Evolutionary conservation across 2,329 filamentous ascomycete species (phyloP).

Genomic region (Chrysosporium keratinophilum): DNA sequence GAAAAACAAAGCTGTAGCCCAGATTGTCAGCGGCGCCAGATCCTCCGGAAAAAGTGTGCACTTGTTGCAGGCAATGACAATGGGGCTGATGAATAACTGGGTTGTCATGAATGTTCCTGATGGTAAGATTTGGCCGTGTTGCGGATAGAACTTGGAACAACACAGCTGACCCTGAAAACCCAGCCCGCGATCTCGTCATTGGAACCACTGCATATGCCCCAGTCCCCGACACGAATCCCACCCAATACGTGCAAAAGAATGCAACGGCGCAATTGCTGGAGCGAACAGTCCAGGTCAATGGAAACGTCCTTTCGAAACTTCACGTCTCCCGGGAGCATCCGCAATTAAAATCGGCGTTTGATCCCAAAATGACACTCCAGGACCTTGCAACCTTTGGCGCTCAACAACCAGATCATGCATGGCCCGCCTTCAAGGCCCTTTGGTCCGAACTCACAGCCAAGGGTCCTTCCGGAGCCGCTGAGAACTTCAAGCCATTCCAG

Average conservation of each 20-base stretch:
- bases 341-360: conserved; percentile 51
- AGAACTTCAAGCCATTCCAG: conserved; percentile 32
- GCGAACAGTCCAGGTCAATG: conserved; percentile 63
- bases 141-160: neutral
- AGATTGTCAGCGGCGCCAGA: conserved; percentile 62
- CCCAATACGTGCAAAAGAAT: conserved; percentile 63
- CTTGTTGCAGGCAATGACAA: conserved; percentile 69
- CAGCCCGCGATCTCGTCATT: conserved; percentile 70
- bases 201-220: conserved; percentile 71
- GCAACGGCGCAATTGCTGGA: conserved; percentile 67
- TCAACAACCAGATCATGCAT: conserved; percentile 65
- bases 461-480: conserved; percentile 33
- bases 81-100: conserved; percentile 75
- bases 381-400: conserved; percentile 59
- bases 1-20: conserved; percentile 25
- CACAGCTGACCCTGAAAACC: neutral
- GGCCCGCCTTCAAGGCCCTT: conserved; percentile 68
- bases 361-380: conserved; percentile 51
- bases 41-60: conserved; percentile 79
- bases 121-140: conserved; percentile 44
- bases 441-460: conserved; percentile 64
- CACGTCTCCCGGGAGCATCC: conserved; percentile 45
- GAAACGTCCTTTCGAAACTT: conserved; percentile 48
- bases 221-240: conserved; percentile 45
- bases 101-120: conserved; percentile 83